Conservation (phyloP, 306 rosid species). For the Abrus precatorius region DNA sequence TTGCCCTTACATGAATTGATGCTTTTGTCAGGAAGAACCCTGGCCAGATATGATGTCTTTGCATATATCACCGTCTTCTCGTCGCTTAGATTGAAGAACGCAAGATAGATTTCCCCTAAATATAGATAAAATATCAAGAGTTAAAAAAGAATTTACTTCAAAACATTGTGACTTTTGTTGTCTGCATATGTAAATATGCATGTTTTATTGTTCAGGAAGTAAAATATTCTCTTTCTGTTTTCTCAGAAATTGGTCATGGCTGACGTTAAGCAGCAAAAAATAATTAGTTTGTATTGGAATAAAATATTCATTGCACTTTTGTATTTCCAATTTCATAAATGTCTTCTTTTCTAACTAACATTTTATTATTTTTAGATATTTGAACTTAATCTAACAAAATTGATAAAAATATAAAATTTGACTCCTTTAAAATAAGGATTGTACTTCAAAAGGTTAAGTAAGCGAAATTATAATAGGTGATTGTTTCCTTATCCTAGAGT, state of each 20-base stretch:
- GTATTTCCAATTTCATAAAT: no score
- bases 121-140: background rate
- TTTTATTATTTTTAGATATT: no score
- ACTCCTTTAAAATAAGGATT: background rate
- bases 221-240: background rate
- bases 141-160: background rate
- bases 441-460: background rate
- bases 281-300: no score
- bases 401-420: background rate
- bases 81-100: conserved; percentile 77
- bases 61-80: conserved; percentile 52
- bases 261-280: no score
- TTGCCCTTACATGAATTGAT: conserved; percentile 58
- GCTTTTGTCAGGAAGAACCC: conserved; percentile 53
- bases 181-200: background rate
- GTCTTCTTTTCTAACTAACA: no score
- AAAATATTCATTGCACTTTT: no score
- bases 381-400: no score
- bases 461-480: background rate
- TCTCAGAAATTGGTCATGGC: background rate
- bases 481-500: background rate
- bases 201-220: background rate
- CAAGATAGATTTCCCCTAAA: conserved; percentile 75
- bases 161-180: background rate
- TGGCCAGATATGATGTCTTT: conserved; percentile 60